Evolutionary conservation across 1,284 basidiomycete genomes (phyloP).

Genomic region (Apiotrichum gamsii): DNA sequence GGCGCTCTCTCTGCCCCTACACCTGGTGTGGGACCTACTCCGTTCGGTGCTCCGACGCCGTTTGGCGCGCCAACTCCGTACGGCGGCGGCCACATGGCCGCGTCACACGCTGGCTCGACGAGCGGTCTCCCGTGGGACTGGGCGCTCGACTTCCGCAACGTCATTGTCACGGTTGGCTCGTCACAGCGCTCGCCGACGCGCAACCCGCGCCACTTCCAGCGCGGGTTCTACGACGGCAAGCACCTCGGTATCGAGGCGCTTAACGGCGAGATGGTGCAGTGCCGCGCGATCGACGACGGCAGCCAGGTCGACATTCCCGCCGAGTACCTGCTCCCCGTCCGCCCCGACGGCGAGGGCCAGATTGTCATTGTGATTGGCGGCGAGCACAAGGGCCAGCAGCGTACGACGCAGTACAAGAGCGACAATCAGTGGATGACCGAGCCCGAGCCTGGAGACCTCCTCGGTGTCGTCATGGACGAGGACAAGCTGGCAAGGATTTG

Average conservation of each 20-base stretch:
- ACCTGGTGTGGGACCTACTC: conserved; percentile 48
- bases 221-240: conserved; percentile 33
- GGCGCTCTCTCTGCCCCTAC: conserved; percentile 19
- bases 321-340: conserved; percentile 34
- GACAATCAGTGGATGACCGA: conserved; percentile 45
- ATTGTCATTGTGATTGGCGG: conserved; percentile 32
- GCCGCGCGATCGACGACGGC: conserved; percentile 24
- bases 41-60: conserved; percentile 50
- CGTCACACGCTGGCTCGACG: background rate
- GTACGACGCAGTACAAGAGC: conserved; percentile 32
- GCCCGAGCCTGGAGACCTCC: conserved; percentile 23
- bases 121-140: conserved; percentile 36
- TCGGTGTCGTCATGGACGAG: conserved; percentile 32
- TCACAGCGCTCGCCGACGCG: conserved; percentile 26
- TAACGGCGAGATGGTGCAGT: conserved; percentile 22
- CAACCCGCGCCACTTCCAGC: conserved; percentile 41
- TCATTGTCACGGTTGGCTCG: conserved; percentile 38
- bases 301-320: conserved; percentile 29
- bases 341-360: conserved; percentile 35
- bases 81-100: conserved; percentile 3
- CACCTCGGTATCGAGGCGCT: conserved; percentile 31
- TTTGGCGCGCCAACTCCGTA: conserved; percentile 23
- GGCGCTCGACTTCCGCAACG: conserved; percentile 44
- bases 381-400: conserved; percentile 32
- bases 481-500: conserved; percentile 38